Evolutionary conservation across 164 flowering plant genomes (phyloP).

Genomic region (Piper betle): DNA sequence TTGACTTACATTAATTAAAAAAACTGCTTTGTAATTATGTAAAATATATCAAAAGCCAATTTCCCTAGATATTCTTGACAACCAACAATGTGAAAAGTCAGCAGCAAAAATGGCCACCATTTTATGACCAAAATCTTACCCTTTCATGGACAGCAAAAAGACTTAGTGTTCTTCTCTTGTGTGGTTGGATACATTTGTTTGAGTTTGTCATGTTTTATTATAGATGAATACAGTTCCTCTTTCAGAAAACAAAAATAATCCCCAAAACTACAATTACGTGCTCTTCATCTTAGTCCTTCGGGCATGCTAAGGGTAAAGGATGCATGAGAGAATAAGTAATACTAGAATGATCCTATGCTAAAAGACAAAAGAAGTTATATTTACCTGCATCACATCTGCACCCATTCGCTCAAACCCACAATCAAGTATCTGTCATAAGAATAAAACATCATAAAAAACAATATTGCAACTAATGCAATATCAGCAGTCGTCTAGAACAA

Average conservation of each 20-base stretch:
- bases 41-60: no score
- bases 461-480: no score
- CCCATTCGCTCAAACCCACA: slow-evolving; percentile 87
- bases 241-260: no score
- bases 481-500: no score
- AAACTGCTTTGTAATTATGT: background rate
- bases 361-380: background rate
- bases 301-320: background rate
- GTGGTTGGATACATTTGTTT: no score
- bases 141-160: background rate
- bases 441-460: background rate
- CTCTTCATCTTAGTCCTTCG: background rate
- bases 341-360: background rate
- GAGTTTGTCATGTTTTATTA: no score
- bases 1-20: background rate
- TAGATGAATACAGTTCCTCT: no score
- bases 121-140: no score
- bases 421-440: slow-evolving; percentile 64
- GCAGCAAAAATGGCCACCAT: no score
- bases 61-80: background rate
- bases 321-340: background rate
- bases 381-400: slow-evolving; percentile 66
- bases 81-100: background rate
- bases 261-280: background rate
- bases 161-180: background rate